Base-by-base conservation (phyloP, 345 rosid genomes). In the Hibiscus mutabilis region DNA sequence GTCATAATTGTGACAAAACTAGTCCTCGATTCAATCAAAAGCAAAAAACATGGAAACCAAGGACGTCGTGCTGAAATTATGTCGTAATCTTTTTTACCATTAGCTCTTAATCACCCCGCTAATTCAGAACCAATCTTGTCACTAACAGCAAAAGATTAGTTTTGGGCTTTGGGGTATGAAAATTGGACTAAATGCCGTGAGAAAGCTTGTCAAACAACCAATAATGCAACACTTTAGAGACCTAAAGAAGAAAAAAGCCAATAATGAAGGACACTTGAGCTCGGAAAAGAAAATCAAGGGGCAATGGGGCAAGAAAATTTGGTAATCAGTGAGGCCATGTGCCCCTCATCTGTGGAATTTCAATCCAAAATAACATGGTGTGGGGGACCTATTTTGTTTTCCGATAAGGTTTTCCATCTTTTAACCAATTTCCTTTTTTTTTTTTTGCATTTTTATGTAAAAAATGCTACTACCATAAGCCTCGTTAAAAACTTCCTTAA, bases 321-420 rank as follows among this genome's bases (percentile, higher is more conserved):
- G 59, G 8, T 49, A 27, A 49, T 49, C 16, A 67, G 71, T 49
- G 44, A 67, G 58, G 59, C 71, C 71, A 66, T 27, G 58, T 67
- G 71, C 58, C 25, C 59, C 44, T 55, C 42, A 51, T 67, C 9
- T 67, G 22, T 51, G 8, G 25, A 3, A 37, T 27, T 67, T 29
- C 14, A 42, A 69, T 53, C 72, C 71, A 49, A 49, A 40, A 5
- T 15, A 47, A 2, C 40, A 9, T n/a, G 71, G 70, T 10, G 25
- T 16, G 59, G 25, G 70, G 71, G 71, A 51, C 71, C 71, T 49
- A 4, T 27, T 49, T 22, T 21, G 27, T 55, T 21, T 51, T 27
- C 16, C 42, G 58, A 67, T 67, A 49, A 67, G 58, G 58, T 16
- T 67, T 25, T 25, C 37, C 19, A 24, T 27, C 40, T 47, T 47